Conservation (phyloP, 106 monocot genomes). For the Acanthochlamys bracteata region DNA sequence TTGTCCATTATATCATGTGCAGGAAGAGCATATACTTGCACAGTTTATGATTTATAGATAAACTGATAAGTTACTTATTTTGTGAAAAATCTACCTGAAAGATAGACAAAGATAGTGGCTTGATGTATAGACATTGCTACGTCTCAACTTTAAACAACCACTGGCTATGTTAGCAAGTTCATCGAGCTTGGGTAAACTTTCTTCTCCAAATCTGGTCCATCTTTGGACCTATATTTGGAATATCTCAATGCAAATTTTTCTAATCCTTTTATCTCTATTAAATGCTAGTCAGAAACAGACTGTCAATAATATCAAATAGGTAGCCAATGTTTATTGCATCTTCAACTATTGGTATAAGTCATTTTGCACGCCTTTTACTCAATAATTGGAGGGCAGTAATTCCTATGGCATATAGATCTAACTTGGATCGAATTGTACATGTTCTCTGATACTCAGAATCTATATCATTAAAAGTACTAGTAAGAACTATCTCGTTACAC, state of each 20-base stretch:
- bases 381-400: conserved; percentile 62
- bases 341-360: conserved; percentile 43
- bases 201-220: conserved; percentile 69
- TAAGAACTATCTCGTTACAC: conserved; percentile 68
- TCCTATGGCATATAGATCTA: conserved; percentile 79
- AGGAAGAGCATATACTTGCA: not conserved
- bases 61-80: not conserved
- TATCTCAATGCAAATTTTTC: conserved; percentile 65
- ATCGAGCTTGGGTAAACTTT: conserved; percentile 68
- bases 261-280: conserved; percentile 47
- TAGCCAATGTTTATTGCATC: conserved; percentile 38
- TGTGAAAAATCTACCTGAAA: conserved; percentile 39
- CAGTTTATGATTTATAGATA: not conserved
- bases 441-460: conserved; percentile 92
- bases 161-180: conserved; percentile 28
- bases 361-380: conserved; percentile 42
- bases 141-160: conserved; percentile 23
- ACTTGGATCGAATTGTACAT: conserved; percentile 76
- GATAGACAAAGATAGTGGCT: conserved; percentile 70
- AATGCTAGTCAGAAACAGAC: conserved; percentile 56
- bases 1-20: conserved; percentile 4
- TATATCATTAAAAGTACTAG: conserved; percentile 74
- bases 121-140: conserved; percentile 26
- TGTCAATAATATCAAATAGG: conserved; percentile 51
- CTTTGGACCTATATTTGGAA: conserved; percentile 57